Percentiles rank a stretch among this genome's conserved stretches.
Evolutionary conservation across 331 rosid species (phyloP).

Genomic region (Quercus phellos): DNA sequence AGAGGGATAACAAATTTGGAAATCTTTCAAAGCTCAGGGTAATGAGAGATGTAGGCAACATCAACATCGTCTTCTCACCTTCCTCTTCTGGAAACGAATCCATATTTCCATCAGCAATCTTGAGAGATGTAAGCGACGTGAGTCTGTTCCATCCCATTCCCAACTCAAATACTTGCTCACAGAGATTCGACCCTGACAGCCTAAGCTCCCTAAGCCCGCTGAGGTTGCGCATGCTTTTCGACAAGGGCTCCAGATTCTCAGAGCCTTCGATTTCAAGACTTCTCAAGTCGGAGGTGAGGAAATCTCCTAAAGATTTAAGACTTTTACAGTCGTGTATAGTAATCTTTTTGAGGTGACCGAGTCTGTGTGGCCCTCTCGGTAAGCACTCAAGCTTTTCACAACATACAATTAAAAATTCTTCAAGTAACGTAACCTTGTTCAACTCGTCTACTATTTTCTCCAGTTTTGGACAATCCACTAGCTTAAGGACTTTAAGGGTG

Average conservation of each 20-base stretch:
- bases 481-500: neutral
- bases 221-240: neutral
- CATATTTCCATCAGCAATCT: neutral
- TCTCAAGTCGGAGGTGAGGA: neutral
- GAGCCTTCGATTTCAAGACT: neutral
- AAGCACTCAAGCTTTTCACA: constrained; percentile 15
- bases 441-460: constrained; percentile 4
- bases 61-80: neutral
- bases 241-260: neutral
- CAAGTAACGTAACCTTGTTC: constrained; percentile 4
- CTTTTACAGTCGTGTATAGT: no score
- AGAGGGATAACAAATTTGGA: neutral
- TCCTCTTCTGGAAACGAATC: neutral
- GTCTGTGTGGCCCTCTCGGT: constrained; percentile 13
- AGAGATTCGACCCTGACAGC: neutral
- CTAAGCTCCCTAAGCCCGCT: neutral
- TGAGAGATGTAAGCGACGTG: neutral
- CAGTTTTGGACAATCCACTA: neutral
- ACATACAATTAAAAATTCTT: neutral
- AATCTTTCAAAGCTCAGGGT: neutral
- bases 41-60: constrained; percentile 5
- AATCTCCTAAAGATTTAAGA: constrained; percentile 9
- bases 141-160: constrained; percentile 11
- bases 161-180: constrained; percentile 1
- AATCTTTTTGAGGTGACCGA: neutral